Percentiles rank a stretch among this genome's conserved stretches.
phyloP scores from a whole-genome alignment of 2,329 filamentous ascomycete genomes.

The Botrytis tulipae region DNA sequence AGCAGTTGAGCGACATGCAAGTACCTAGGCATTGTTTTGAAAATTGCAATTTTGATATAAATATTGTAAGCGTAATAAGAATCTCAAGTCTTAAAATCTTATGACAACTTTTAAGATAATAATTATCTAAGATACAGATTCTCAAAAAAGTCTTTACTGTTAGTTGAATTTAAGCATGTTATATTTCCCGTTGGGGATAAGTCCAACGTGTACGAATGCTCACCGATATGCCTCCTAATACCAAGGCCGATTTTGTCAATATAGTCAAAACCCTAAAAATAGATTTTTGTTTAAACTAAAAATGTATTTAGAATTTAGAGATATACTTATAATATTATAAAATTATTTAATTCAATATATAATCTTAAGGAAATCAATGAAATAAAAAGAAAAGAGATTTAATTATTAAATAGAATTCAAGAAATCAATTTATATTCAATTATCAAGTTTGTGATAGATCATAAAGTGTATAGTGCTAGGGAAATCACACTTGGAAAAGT shows the following conservation, averaged over 20 bases:
- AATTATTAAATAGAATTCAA: too few relatives aligned
- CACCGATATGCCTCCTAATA: background rate
- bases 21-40: background rate
- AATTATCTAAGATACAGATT: background rate
- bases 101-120: background rate
- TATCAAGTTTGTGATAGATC: background rate
- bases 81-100: background rate
- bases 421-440: too few relatives aligned
- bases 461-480: background rate
- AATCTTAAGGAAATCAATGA: too few relatives aligned
- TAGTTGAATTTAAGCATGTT: too few relatives aligned
- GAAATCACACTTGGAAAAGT: background rate
- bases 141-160: too few relatives aligned
- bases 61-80: background rate
- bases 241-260: too few relatives aligned
- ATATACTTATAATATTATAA: too few relatives aligned
- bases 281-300: too few relatives aligned
- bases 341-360: too few relatives aligned
- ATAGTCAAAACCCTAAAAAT: too few relatives aligned
- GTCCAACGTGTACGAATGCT: background rate
- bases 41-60: background rate
- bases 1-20: background rate
- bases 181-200: background rate
- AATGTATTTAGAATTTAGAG: too few relatives aligned
- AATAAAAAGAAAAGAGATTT: too few relatives aligned